Conservation (phyloP, 805 yeast species). For the Naumovozyma castellii region DNA sequence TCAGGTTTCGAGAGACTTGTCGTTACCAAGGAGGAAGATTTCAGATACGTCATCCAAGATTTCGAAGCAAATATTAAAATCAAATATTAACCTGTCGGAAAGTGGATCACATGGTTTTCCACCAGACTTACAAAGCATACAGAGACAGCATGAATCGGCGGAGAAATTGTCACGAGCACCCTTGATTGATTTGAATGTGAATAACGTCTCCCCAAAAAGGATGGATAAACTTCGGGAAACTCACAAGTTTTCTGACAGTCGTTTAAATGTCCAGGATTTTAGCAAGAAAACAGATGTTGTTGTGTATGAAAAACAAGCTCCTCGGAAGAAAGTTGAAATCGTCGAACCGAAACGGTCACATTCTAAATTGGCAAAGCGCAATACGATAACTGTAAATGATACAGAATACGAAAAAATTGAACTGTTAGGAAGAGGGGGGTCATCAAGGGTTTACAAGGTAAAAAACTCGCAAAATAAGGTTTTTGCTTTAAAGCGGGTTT, state of each 20-base stretch:
- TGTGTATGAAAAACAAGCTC: neutral
- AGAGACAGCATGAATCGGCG: neutral
- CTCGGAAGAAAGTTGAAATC: slow-evolving; percentile 10
- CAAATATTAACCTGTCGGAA: neutral
- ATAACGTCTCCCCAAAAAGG: neutral
- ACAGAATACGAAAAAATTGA: slow-evolving; percentile 65
- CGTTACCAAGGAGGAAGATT: neutral
- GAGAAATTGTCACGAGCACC: neutral
- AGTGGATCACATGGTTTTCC: neutral
- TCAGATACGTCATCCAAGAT: neutral
- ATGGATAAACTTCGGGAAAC: neutral
- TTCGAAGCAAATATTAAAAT: neutral
- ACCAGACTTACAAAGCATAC: neutral
- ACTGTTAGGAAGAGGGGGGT: slow-evolving; percentile 81
- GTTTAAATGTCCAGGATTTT: neutral
- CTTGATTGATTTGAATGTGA: neutral
- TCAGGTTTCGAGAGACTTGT: neutral
- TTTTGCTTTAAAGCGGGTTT: slow-evolving; percentile 75
- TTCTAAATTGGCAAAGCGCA: slow-evolving; percentile 5
- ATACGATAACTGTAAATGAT: slow-evolving; percentile 41
- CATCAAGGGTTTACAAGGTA: slow-evolving; percentile 83
- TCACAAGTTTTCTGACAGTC: neutral
- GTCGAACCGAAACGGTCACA: slow-evolving; percentile 10
- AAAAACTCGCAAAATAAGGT: slow-evolving; percentile 45
- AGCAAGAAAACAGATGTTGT: neutral